Evolutionary conservation across 176 grass and related monocot genomes (phyloP), one percentile per base, ranked within the genome.

Genomic region (Eremochloa ophiuroides): DNA sequence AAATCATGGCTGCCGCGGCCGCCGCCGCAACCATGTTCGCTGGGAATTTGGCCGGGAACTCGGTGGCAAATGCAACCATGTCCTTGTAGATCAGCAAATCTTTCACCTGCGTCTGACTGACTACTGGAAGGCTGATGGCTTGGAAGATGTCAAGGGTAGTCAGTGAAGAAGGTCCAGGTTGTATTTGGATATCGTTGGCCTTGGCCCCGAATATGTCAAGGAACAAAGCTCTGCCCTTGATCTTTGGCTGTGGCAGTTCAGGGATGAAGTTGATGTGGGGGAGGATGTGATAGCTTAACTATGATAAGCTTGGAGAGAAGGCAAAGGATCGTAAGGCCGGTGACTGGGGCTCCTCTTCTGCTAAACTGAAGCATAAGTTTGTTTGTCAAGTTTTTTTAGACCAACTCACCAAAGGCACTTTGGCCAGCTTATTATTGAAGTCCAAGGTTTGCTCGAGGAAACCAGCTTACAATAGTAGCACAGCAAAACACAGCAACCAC

Each of bases 161-260:
- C 28, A 17, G 26, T 87, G 71, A 63, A 50, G 0, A 58, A 80
- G 31, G 51, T 91, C 28, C 35, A 84, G 16, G 61, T 61, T 4
- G 70, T 91, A 67, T 7, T 60, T 9, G 74, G n/a, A 77, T 39
- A 62, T 84, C 11, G 74, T 79, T 27, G 62, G 40, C n/a, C n/a
- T n/a, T n/a, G n/a, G n/a, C 35, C 61, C 69, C 11, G 78, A 62
- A 29, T 1, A 56, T n/a, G 51, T 82, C 16, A 65, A 35, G 15
- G 44, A 83, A 9, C 28, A 90, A 15, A 68, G 65, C 14, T 44
- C 35, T 10, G 44, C 46, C 0, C 47, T 87, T 0, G 73, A 80
- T 63, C 3, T 8, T 10, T 87, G 84, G 88, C 6, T 90, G 22
- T 90, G 88, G 88, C 20, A 37, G 60, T 76, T 90, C 13, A 82